These are phyloP conservation scores for Komagataella phaffii DNA, from an alignment of 805 yeast species.

Conservation along the genomic window DNA sequence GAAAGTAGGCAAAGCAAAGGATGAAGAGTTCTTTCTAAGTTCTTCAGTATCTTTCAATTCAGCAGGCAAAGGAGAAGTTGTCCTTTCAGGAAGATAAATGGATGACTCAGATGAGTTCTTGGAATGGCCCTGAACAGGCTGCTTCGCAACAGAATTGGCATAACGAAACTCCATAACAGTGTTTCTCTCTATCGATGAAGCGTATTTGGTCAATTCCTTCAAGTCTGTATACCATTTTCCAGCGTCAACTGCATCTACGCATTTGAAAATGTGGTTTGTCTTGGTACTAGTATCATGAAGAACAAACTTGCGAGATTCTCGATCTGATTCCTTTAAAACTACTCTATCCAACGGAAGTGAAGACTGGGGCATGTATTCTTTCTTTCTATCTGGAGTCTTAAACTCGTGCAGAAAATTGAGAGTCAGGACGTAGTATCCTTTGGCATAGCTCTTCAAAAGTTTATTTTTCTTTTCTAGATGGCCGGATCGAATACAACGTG, in stretches of 20 bases:
- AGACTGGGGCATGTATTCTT: constrained; percentile 28
- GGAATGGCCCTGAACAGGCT: not conserved
- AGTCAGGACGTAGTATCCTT: constrained; percentile 54
- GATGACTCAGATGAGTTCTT: constrained; percentile 12
- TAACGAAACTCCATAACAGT: constrained; percentile 16
- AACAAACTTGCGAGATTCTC: constrained; percentile 23
- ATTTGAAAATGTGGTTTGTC: constrained; percentile 23
- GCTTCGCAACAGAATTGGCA: not conserved
- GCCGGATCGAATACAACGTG: constrained; percentile 46
- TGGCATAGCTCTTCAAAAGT: constrained; percentile 43
- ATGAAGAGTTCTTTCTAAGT: not conserved
- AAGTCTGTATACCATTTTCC: constrained; percentile 43
- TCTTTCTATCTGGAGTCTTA: constrained; percentile 39
- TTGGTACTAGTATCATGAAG: constrained; percentile 13
- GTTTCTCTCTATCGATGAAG: constrained; percentile 35
- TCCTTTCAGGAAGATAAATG: constrained; percentile 26
- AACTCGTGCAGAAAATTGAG: constrained; percentile 59
- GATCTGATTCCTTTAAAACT: constrained; percentile 17
- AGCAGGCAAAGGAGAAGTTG: not conserved
- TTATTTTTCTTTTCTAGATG: constrained; percentile 47
- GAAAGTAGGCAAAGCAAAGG: constrained; percentile 1
- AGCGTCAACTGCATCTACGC: constrained; percentile 29
- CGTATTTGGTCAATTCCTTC: constrained; percentile 33
- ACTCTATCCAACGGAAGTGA: constrained; percentile 25
- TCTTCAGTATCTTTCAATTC: not conserved